phyloP scores from a whole-genome alignment of 2,329 filamentous ascomycete species.

The Alternaria angustiovoidea region DNA sequence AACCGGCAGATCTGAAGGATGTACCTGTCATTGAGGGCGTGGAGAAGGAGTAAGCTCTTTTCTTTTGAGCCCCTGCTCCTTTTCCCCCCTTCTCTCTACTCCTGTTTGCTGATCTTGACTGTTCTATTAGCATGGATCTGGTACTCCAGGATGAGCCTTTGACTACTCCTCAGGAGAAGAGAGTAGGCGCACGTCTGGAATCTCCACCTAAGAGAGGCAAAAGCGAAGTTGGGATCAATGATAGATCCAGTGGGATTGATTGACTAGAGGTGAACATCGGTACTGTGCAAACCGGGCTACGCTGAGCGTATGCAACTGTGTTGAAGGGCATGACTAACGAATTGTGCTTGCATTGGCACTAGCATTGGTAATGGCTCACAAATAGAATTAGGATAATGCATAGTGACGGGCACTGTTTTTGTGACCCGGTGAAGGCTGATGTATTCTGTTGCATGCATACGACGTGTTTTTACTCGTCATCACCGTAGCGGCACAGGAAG shows the following conservation, averaged over 20 bases:
- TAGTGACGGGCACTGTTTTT: background rate
- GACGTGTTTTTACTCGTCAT: background rate
- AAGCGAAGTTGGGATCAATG: background rate
- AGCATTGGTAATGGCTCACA: background rate
- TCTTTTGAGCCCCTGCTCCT: conserved; percentile 1
- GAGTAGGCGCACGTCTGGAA: background rate
- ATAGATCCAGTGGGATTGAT: background rate
- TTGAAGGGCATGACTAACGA: background rate
- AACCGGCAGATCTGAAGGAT: conserved; percentile 14
- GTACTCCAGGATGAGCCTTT: background rate
- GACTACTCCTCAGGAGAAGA: background rate
- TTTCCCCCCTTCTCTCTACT: background rate
- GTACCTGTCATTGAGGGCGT: conserved; percentile 39
- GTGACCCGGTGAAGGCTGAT: background rate
- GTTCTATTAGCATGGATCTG: background rate
- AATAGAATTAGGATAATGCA: background rate
- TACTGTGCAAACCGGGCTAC: background rate
- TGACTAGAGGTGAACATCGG: background rate
- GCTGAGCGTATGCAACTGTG: background rate
- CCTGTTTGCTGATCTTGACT: background rate
- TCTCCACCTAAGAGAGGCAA: conserved; percentile 1
- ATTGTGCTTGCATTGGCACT: conserved; percentile 2
- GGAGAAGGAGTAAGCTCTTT: conserved; percentile 35
- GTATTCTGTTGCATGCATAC: background rate
- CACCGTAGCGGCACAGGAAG: no score